These are phyloP conservation scores for Isochrysis galbana DNA, from an alignment of 78 protist genomes.

Conservation along the genomic window DNA sequence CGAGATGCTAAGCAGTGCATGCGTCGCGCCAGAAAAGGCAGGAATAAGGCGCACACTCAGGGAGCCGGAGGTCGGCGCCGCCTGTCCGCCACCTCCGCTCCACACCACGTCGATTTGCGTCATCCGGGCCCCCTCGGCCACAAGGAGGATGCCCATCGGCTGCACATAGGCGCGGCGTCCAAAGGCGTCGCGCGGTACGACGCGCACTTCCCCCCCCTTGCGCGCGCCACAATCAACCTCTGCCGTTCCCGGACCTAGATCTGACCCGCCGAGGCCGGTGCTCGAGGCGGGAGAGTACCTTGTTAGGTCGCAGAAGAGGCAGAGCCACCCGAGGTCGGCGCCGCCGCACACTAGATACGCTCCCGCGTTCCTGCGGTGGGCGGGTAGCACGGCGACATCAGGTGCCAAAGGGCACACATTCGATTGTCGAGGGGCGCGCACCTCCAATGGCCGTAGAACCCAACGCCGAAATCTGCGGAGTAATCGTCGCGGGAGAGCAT, in stretches of 20 bases:
- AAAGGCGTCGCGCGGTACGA: slow-evolving; percentile 8
- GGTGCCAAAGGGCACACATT: no score
- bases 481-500: neutral
- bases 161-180: neutral
- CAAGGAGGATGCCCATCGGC: neutral
- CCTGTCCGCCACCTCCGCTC: no score
- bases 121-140: neutral
- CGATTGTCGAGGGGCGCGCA: no score
- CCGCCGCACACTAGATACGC: no score
- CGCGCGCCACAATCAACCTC: neutral
- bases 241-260: no score
- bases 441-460: neutral
- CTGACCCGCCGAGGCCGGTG: neutral
- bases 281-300: neutral
- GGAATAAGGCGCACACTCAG: no score
- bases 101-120: neutral
- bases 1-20: no score
- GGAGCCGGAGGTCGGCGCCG: no score
- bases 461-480: slow-evolving; percentile 16
- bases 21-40: no score
- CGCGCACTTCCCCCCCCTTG: neutral
- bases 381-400: no score
- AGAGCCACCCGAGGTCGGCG: neutral
- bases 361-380: no score
- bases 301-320: neutral